Conservation (phyloP, 352 stramenopile genomes). For the Pythium utonaiense region DNA sequence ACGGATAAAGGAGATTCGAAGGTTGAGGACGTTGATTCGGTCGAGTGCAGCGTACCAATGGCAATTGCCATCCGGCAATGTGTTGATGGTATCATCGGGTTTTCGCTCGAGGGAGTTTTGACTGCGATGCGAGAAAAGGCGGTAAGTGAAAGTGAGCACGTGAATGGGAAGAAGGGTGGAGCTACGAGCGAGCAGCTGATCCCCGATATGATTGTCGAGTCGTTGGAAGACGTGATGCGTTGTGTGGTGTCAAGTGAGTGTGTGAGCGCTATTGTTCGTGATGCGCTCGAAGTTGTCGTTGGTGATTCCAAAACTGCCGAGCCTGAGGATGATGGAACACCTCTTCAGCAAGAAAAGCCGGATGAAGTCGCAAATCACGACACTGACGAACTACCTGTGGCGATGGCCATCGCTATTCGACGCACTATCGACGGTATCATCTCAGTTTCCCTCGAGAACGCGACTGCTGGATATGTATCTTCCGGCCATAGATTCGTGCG, state of each 20-base stretch:
- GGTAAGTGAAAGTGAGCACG: neutral
- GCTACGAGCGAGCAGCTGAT: neutral
- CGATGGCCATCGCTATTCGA: slow-evolving; percentile 22
- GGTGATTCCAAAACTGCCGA: neutral
- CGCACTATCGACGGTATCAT: slow-evolving; percentile 19
- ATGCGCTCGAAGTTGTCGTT: slow-evolving; percentile 9
- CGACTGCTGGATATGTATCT: neutral
- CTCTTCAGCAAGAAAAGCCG: neutral
- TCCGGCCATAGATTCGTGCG: neutral
- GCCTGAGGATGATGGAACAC: neutral
- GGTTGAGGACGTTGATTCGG: too few species aligned
- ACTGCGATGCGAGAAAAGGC: slow-evolving; percentile 19
- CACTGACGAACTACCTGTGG: slow-evolving; percentile 15
- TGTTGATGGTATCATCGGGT: slow-evolving; percentile 37
- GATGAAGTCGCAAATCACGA: neutral
- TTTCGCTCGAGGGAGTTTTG: slow-evolving; percentile 30
- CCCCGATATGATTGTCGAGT: slow-evolving; percentile 12
- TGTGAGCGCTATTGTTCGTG: neutral
- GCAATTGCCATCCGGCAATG: slow-evolving; percentile 33
- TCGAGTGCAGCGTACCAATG: slow-evolving; percentile 25
- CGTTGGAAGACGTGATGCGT: slow-evolving; percentile 14
- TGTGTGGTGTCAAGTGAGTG: slow-evolving; percentile 2
- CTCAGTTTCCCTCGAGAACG: slow-evolving; percentile 19
- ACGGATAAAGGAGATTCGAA: too few species aligned
- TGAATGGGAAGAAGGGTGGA: neutral